Conservation (phyloP, 495 filamentous ascomycete species). For the Aspergillus sparsus region DNA sequence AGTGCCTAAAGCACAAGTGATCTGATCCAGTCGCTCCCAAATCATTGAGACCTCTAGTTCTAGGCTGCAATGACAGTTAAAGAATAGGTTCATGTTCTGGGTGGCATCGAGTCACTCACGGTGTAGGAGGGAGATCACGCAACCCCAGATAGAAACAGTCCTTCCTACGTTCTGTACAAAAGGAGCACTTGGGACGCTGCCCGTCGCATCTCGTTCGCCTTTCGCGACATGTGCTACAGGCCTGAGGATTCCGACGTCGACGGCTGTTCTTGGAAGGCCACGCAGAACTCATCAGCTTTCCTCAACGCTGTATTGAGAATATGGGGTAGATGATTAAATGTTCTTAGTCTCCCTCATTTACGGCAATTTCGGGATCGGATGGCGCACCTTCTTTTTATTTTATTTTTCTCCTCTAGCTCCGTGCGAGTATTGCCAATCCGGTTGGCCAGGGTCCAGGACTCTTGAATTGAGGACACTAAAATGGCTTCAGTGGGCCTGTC, state of each 20-base stretch:
- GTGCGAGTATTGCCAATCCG: not conserved
- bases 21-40: not conserved
- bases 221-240: conserved; percentile 13
- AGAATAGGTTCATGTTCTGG: not conserved
- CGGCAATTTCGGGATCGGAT: not conserved
- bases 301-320: not conserved
- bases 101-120: not conserved
- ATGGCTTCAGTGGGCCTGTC: not conserved
- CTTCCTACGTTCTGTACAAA: conserved; percentile 7
- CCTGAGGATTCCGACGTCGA: conserved; percentile 4
- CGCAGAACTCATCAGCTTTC: not conserved
- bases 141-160: conserved; percentile 10
- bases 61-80: not conserved
- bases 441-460: not conserved
- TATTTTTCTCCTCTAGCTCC: not conserved
- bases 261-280: not conserved
- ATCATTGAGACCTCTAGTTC: conserved; percentile 1
- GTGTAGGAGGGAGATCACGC: not conserved
- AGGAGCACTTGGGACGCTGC: conserved; percentile 7
- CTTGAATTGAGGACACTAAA: not conserved
- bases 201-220: conserved; percentile 15
- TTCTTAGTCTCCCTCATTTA: not conserved
- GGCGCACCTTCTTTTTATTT: not conserved
- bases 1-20: not conserved
- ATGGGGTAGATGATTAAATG: not conserved